These are phyloP conservation scores for Epicoccum nigrum DNA, from an alignment of 2,329 filamentous ascomycete species.

Conservation along the genomic window DNA sequence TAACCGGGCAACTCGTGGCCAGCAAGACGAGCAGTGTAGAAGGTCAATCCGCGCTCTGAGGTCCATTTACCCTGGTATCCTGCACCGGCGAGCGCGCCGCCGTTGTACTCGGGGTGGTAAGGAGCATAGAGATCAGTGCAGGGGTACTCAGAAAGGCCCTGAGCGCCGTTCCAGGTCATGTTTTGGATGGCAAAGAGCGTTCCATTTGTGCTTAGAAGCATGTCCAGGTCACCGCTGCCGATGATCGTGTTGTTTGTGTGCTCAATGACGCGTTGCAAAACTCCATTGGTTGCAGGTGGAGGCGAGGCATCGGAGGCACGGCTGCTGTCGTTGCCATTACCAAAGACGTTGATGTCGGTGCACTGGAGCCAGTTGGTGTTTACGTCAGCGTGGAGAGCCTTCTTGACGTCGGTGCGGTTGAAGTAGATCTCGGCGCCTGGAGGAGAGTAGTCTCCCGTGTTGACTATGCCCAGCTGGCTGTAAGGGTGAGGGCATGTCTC, in stretches of 20 bases:
- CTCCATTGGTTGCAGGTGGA: constrained; percentile 49
- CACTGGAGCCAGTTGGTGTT: constrained; percentile 53
- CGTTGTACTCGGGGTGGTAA: constrained; percentile 52
- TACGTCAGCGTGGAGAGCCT: constrained; percentile 56
- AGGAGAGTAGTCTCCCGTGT: constrained; percentile 48
- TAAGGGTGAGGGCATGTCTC: constrained; percentile 54
- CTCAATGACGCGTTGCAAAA: constrained; percentile 58
- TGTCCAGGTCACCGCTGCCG: constrained; percentile 57
- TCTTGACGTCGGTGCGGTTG: constrained; percentile 59
- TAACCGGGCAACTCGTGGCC: constrained; percentile 54
- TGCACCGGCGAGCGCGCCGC: constrained; percentile 48
- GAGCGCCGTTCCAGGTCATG: constrained; percentile 59
- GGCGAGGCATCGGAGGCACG: constrained; percentile 42
- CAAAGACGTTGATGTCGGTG: constrained; percentile 51
- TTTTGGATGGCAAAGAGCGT: constrained; percentile 61
- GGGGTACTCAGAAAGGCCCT: constrained; percentile 55
- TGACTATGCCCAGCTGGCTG: constrained; percentile 47
- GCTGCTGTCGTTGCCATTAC: constrained; percentile 36
- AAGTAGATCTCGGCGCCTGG: constrained; percentile 55
- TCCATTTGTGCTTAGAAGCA: constrained; percentile 58
- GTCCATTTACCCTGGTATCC: constrained; percentile 52
- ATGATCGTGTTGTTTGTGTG: constrained; percentile 59
- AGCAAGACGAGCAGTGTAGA: constrained; percentile 51
- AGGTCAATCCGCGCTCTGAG: constrained; percentile 54
- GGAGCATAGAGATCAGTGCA: constrained; percentile 51